Conservation (phyloP, 257 asterid species). For the Ocimum tenuiflorum region DNA sequence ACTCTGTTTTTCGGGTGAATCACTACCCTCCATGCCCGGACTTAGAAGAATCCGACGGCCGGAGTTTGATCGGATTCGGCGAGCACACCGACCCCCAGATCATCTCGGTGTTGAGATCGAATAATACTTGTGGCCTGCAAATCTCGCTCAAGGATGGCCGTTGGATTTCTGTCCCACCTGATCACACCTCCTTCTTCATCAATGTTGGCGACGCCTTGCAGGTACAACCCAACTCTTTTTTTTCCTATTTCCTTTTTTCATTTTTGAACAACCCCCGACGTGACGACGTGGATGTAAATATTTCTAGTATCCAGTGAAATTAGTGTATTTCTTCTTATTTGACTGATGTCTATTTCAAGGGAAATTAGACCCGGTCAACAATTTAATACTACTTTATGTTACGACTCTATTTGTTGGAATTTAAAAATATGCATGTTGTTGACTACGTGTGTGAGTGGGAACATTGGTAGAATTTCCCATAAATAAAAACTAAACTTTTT, state of each 20-base stretch:
- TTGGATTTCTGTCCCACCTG: conserved; percentile 77
- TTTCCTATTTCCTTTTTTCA: no score
- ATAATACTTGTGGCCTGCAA: conserved; percentile 79
- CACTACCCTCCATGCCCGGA: conserved; percentile 72
- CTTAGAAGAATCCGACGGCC: conserved; percentile 17
- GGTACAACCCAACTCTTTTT: conserved; percentile 29
- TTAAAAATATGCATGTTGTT: no score
- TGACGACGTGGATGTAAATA: not conserved
- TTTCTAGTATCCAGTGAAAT: not conserved
- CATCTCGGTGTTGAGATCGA: conserved; percentile 69
- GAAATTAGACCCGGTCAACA: not conserved
- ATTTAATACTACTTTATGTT: not conserved
- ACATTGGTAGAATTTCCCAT: not conserved
- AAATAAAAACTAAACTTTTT: not conserved
- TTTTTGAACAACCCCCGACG: no score
- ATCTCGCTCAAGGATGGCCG: conserved; percentile 63
- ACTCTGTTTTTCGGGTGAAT: conserved; percentile 64
- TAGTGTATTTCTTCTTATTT: not conserved
- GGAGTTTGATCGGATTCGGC: conserved; percentile 67
- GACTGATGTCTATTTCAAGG: not conserved
- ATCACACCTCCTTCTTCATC: conserved; percentile 64
- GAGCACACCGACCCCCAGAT: conserved; percentile 97
- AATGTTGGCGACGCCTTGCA: conserved; percentile 85
- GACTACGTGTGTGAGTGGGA: no score
- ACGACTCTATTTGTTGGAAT: not conserved